phyloP scores from a whole-genome alignment of 805 yeast species.

The Isabelozyma pseudorhagii region DNA sequence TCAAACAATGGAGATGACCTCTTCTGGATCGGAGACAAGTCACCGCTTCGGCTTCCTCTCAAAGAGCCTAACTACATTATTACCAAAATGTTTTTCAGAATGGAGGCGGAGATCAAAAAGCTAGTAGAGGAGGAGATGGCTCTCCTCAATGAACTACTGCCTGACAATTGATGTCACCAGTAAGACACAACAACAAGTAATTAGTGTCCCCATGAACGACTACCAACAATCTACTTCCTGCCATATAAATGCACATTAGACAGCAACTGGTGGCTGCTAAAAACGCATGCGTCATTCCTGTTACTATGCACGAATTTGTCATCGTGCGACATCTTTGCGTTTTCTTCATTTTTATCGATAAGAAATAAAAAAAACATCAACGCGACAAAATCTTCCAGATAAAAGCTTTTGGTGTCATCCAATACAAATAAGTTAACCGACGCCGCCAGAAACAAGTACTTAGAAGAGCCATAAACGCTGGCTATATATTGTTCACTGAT shows the following conservation, averaged over 20 bases:
- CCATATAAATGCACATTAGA: not conserved
- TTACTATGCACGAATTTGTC: not conserved
- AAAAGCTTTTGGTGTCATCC: too few relatives aligned
- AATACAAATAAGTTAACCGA: too few relatives aligned
- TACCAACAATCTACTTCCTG: not conserved
- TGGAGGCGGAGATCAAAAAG: slow-evolving; percentile 17
- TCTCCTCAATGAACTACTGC: not conserved
- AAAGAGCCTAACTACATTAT: slow-evolving; percentile 65
- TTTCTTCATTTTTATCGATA: not conserved
- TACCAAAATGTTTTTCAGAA: slow-evolving; percentile 26
- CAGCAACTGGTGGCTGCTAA: too few relatives aligned
- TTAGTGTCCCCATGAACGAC: too few relatives aligned
- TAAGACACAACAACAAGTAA: not conserved
- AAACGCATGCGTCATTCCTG: not conserved
- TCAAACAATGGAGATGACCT: slow-evolving; percentile 6
- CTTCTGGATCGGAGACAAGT: slow-evolving; percentile 63
- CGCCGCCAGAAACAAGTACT: too few relatives aligned
- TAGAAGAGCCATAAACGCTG: too few relatives aligned
- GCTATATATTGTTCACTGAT: too few relatives aligned
- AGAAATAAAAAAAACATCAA: too few relatives aligned
- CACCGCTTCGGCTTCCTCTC: slow-evolving; percentile 70
- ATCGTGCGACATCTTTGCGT: not conserved
- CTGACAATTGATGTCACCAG: not conserved
- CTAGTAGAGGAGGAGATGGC: slow-evolving; percentile 8
- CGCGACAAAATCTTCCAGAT: not conserved